Evolutionary conservation across 495 filamentous ascomycete genomes (phyloP), one percentile per base, ranked within the genome.

Genomic region (Penicillium arizonense): DNA sequence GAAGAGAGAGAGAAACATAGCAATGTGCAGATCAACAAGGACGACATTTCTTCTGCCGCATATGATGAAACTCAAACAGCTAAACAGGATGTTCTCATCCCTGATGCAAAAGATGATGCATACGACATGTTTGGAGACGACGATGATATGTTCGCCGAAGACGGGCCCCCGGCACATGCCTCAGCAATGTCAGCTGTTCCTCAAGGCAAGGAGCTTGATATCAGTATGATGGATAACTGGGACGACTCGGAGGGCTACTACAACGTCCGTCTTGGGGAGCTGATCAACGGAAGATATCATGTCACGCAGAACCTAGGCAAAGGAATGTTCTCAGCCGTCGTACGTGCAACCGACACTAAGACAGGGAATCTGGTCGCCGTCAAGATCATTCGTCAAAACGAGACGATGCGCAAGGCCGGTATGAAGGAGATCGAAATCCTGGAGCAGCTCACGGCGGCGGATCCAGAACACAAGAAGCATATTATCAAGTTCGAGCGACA

Each of bases 121-220:
- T 92, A 91, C 69, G 95, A 98, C 67, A 98, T 97, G 93, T 97
- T 97, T 68, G 90, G 89, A 14, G 89, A 94, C 37, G 89, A 90
- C 52, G 88, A 95, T 52, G 89, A 94, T 64, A 92, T 95, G 79
- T 95, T 95, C 70, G 89, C 85, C 6, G 84, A 84, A 50, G 76
- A 77, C 18, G 62, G 68, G 14, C 69, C 73, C 35, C 62, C 76
- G 1, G 57, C 69, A 11, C 62, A 72, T 46, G 63, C 75, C n/a
- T 72, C 76, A 33, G 62, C 73, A 12, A 78, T 81, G 43, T 69
- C 70, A 3, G 67, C 71, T 32, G 71, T 83, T 37, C 77, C 82
- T 47, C 69, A 86, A 63, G 70, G 80, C 28, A 82, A 83, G 59
- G 87, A 86, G 54, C 74, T 89, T 24, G 87, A 89, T 63, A 79